Evolutionary conservation across 768 basidiomycete genomes (phyloP), one percentile per base, ranked within the genome.

Genomic region (Cystofilobasidium bisporidii): DNA sequence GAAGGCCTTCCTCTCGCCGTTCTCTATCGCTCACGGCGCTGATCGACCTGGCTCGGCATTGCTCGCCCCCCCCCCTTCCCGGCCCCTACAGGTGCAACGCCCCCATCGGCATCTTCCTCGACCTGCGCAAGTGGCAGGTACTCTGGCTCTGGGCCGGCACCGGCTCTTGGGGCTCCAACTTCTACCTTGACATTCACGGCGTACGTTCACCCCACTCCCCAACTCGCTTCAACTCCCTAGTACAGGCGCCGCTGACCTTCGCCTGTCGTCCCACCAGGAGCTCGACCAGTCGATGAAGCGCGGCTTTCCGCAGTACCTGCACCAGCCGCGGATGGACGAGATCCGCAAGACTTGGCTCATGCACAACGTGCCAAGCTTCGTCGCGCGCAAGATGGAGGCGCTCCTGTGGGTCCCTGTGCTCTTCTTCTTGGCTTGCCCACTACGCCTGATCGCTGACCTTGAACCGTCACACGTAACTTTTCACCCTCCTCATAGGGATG

Each of bases 151-250:
- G 91, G 73, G 86, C 87, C 36, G 86, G 85, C 70, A 90, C 86
- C 60, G 96, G 94, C n/a, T 85, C 89, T 3, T 97, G 93, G 77
- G 82, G 83, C 0, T 83, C 85, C 18, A 88, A 93, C 36, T 92
- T 94, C 0, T 98, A 96, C 73, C 82, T 98, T 47, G 96, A 99
- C 72, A 83, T 84, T 0, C 96, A 98, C 69, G 96, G 94, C 0
- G 96, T 69, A 5, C 32, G 68, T 65, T 10, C 36, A 32, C 28
- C 55, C 33, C 33, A 47, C 59, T 33, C n/a, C n/a, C n/a, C n/a
- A n/a, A n/a, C n/a, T n/a, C n/a, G n/a, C n/a, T n/a, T n/a, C n/a
- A n/a, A n/a, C n/a, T n/a, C n/a, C n/a, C n/a, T n/a, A n/a, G n/a
- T n/a, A n/a, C n/a, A n/a, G n/a, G n/a, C n/a, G n/a, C n/a, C n/a